phyloP scores from a whole-genome alignment of 148 eudicot species.

The Cornus florida region DNA sequence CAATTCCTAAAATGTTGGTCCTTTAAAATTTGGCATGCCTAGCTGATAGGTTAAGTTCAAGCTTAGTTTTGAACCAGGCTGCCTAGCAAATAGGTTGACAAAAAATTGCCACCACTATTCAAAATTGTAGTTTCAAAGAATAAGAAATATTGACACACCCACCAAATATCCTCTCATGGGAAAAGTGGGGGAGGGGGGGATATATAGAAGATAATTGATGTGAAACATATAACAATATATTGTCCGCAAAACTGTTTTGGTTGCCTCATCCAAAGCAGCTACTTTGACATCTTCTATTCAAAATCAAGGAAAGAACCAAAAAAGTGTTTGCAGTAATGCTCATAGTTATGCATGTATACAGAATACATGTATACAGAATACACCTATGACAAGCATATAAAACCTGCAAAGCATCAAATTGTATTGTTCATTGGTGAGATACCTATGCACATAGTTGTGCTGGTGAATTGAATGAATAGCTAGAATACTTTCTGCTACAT shows the following conservation, averaged over 20 bases:
- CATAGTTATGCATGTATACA: background rate
- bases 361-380: background rate
- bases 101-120: background rate
- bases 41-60: background rate
- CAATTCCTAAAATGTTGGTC: background rate
- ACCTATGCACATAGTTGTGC: slow-evolving; percentile 73
- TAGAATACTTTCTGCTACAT: slow-evolving; percentile 69
- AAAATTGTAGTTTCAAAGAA: background rate
- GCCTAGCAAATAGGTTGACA: background rate
- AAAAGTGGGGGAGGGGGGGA: background rate
- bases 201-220: background rate
- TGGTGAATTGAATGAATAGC: slow-evolving; percentile 74
- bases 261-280: background rate
- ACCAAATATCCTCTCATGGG: background rate
- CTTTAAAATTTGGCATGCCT: background rate
- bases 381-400: background rate
- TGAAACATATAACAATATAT: background rate
- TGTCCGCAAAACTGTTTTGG: background rate
- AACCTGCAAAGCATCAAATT: background rate
- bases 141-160: background rate
- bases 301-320: background rate
- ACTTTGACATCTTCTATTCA: background rate
- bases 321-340: background rate
- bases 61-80: background rate
- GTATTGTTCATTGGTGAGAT: background rate